Evolutionary conservation across 2,329 filamentous ascomycete genomes (phyloP).

Genomic region (Monosporascus cannonballus): DNA sequence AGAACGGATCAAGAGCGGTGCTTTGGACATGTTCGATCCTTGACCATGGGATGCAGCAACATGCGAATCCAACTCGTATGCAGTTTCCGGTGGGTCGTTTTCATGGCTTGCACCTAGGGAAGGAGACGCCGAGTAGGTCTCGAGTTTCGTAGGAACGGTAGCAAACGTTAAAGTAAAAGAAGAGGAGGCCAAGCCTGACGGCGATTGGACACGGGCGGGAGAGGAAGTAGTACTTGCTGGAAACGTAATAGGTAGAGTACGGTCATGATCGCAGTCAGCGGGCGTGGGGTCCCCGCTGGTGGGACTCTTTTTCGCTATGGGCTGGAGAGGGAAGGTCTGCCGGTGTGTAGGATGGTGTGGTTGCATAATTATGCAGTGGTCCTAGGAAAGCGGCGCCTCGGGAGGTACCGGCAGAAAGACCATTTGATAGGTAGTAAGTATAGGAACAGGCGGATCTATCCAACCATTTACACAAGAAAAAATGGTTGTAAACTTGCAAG

Average conservation of each 20-base stretch:
- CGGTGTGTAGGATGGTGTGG: conserved; percentile 10
- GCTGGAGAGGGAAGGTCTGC: conserved; percentile 21
- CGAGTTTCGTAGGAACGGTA: not conserved
- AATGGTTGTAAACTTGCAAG: too few relatives aligned
- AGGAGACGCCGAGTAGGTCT: conserved; percentile 11
- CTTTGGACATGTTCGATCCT: conserved; percentile 33
- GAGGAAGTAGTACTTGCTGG: not conserved
- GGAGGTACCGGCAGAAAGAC: not conserved
- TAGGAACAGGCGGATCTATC: too few relatives aligned
- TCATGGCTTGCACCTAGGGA: conserved; percentile 19
- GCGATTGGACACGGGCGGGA: not conserved
- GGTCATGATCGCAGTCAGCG: not conserved
- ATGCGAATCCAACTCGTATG: conserved; percentile 15
- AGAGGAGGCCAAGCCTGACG: not conserved
- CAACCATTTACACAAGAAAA: too few relatives aligned
- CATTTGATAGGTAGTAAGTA: not conserved
- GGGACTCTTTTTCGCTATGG: conserved; percentile 11
- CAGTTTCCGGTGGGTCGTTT: conserved; percentile 9
- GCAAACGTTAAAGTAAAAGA: not conserved
- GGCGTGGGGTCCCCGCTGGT: conserved; percentile 14
- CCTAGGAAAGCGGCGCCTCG: not conserved
- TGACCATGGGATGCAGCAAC: conserved; percentile 9
- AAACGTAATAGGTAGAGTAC: not conserved
- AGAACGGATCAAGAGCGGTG: conserved; percentile 52
- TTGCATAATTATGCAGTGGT: not conserved